A percentile compares a stretch with the other conserved stretches of the same genome.
phyloP scores from a whole-genome alignment of 2,329 filamentous ascomycete genomes.

The Penicillium janthinellum region DNA sequence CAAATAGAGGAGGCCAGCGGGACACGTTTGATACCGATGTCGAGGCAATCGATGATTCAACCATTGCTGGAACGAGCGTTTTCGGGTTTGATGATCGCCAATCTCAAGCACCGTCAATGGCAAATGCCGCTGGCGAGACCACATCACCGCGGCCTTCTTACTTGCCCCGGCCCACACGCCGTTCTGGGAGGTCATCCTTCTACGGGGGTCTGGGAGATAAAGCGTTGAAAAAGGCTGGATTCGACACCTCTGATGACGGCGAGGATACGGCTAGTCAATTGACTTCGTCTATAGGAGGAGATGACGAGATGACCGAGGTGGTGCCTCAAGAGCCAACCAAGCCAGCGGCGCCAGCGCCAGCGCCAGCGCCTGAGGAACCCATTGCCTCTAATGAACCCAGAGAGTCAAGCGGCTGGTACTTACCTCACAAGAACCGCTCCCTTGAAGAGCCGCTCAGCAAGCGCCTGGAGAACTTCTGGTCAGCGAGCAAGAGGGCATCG shows the following conservation, averaged over 20 bases:
- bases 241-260: constrained; percentile 37
- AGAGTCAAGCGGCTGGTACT: constrained; percentile 30
- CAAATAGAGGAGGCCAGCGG: constrained; percentile 22
- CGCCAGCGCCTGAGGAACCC: background rate
- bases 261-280: constrained; percentile 34
- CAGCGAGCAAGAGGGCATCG: constrained; percentile 33
- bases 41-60: constrained; percentile 48
- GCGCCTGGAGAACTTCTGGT: constrained; percentile 44
- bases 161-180: constrained; percentile 29
- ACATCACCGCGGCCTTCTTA: constrained; percentile 25
- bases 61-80: constrained; percentile 44
- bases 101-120: constrained; percentile 24
- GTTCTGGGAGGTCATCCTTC: constrained; percentile 33
- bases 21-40: constrained; percentile 49
- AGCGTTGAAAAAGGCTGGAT: constrained; percentile 39
- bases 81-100: constrained; percentile 36
- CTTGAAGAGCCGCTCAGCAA: constrained; percentile 40
- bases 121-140: constrained; percentile 23
- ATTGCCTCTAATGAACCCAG: background rate
- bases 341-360: background rate
- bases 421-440: constrained; percentile 30
- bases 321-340: constrained; percentile 26
- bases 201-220: constrained; percentile 38
- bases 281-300: constrained; percentile 33
- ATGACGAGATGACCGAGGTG: constrained; percentile 34